phyloP scores from a whole-genome alignment of 2,329 filamentous ascomycete genomes.

The Colletotrichum brevisporum region DNA sequence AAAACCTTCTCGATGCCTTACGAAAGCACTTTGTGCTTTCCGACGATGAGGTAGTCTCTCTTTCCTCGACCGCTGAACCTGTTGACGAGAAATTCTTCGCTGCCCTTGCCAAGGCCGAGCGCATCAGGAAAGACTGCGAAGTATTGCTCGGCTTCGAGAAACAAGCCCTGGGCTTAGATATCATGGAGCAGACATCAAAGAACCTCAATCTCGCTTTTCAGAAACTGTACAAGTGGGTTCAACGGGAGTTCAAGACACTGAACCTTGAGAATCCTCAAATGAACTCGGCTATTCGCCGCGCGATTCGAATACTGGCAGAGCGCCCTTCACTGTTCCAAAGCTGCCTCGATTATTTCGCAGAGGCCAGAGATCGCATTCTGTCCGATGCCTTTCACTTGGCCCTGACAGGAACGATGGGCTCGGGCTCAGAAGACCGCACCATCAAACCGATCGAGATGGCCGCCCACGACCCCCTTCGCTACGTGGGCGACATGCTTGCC shows the following conservation, averaged over 20 bases:
- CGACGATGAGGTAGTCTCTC: conserved; percentile 80
- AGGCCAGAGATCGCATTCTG: conserved; percentile 87
- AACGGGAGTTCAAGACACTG: conserved; percentile 90
- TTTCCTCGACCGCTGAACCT: conserved; percentile 85
- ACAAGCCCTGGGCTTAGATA: conserved; percentile 87
- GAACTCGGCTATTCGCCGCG: conserved; percentile 84
- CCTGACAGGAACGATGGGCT: conserved; percentile 78
- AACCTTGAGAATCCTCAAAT: conserved; percentile 97
- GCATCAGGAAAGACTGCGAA: conserved; percentile 90
- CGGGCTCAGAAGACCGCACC: conserved; percentile 70
- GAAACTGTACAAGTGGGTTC: conserved; percentile 95
- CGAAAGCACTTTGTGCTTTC: conserved; percentile 87
- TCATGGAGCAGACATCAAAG: conserved; percentile 92
- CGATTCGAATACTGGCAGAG: conserved; percentile 89
- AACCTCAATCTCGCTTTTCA: conserved; percentile 92
- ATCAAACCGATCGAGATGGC: conserved; percentile 94
- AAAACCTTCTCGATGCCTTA: conserved; percentile 83
- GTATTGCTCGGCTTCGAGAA: conserved; percentile 91
- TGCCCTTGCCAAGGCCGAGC: conserved; percentile 83
- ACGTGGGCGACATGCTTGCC: conserved; percentile 96
- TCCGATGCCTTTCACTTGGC: conserved; percentile 92
- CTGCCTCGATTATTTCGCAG: conserved; percentile 93
- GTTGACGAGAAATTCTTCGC: conserved; percentile 90
- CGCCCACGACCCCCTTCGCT: conserved; percentile 91
- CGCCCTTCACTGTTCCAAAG: conserved; percentile 91